Evolutionary conservation across 1,139 yeast genomes (phyloP).

Genomic region (Geotrichum restrictum): DNA sequence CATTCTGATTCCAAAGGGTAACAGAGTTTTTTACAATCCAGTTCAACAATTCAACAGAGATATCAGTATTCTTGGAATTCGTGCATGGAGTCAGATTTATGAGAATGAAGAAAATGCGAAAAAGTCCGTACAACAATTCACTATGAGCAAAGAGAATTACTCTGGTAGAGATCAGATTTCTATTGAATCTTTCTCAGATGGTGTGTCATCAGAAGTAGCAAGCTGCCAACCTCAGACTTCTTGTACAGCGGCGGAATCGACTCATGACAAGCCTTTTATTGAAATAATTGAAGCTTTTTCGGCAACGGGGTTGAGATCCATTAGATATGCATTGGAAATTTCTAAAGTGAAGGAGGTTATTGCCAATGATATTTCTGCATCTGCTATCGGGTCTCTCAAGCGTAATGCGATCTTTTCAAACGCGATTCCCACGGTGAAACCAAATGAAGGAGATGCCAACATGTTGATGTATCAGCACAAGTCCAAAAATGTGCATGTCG

Average conservation of each 20-base stretch:
- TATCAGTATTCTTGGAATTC: slow-evolving; percentile 74
- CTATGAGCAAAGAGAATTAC: neutral
- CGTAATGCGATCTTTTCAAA: slow-evolving; percentile 66
- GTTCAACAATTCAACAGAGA: slow-evolving; percentile 95
- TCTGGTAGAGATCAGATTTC: neutral
- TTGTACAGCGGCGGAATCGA: neutral
- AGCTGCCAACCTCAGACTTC: neutral
- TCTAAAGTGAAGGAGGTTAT: slow-evolving; percentile 65
- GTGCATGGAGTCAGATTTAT: slow-evolving; percentile 71
- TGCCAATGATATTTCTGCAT: slow-evolving; percentile 82
- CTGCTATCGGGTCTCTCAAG: slow-evolving; percentile 79
- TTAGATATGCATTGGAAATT: slow-evolving; percentile 85
- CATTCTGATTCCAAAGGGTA: slow-evolving; percentile 69
- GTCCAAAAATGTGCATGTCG: slow-evolving; percentile 52
- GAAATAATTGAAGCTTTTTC: slow-evolving; percentile 82
- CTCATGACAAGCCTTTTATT: slow-evolving; percentile 35
- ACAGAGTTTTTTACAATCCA: slow-evolving; percentile 89
- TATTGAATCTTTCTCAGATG: neutral
- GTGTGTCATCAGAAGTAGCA: neutral
- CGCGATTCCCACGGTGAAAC: slow-evolving; percentile 50
- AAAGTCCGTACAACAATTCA: slow-evolving; percentile 36
- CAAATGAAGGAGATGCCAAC: slow-evolving; percentile 85
- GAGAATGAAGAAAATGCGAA: slow-evolving; percentile 23
- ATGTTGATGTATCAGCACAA: slow-evolving; percentile 55
- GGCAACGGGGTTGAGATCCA: slow-evolving; percentile 91